Evolutionary conservation across 306 rosid genomes (phyloP), one percentile per base, ranked within the genome.

Genomic region (Inga leiocalycina): DNA sequence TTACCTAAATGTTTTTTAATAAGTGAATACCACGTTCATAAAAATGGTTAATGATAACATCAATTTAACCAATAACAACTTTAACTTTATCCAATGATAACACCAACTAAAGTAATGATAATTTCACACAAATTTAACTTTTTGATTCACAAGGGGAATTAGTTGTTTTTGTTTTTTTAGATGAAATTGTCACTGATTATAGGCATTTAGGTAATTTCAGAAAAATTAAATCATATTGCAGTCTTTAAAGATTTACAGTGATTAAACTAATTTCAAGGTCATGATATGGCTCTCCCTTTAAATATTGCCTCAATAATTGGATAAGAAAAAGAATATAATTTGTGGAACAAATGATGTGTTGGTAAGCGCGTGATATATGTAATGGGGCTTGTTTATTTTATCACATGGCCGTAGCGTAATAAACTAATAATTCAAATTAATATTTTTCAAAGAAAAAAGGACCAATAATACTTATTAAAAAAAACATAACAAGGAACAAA

Each of bases 391-490:
- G 41, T 11, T 64, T 64, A 30, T 57, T 57, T 57, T 19, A 57
- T 57, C 64, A 57, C n/a, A 57, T 57, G 27, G 30, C 64, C 10
- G 30, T n/a, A 57, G 30, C 8, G 30, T 20, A 57, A 57, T 24
- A 24, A 24, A 24, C 27, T 24, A 24, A 24, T 57, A 57, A 7
- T 57, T 57, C 64, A 57, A n/a, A 20, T 57, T n/a, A 57, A 71
- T 45, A 72, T 81, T 46, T 14, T 14, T 13, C 75, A 86, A 88
- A 78, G 54, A 30, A 78, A 70, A 74, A 74, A 62, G 46, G 39
- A 19, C 5, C 16, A 69, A 10, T 44, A 66, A 48, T 44, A 44
- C 48, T 44, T 39, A 39, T 39, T 32, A 6, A 39, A 39, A 39
- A 37, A 39, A 39, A 39, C 8, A 39, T 39, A 39, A 39, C 6